Base-by-base conservation (phyloP, 495 filamentous ascomycete genomes). In the Tuber aestivum region DNA sequence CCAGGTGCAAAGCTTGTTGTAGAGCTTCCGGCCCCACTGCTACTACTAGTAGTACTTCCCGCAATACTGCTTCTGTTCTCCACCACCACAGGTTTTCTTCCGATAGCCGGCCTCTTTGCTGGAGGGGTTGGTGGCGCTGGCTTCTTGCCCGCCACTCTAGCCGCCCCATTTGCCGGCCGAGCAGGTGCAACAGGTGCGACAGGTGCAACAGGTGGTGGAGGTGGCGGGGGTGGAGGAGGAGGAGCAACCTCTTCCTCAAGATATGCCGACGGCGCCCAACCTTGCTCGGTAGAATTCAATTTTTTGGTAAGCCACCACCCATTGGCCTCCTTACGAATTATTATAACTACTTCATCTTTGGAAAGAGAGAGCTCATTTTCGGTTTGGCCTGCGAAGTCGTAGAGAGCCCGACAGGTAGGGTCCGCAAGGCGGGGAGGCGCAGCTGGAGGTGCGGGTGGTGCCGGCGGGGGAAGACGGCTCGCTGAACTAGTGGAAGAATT, bases 231-330 rank as follows among this genome's bases (percentile, higher is more conserved):
- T 1, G 92, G 90, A 1, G 89, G 88, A 2, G 90, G 87, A 44
- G 90, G 86, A 0, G 87, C 83, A 45, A 88, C 83, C 78, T 92
- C 89, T 85, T 97, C 94, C 83, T 97, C 91, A 10, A 99, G 90
- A 80, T 98, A 99, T 44, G 94, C 92, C 37, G 94, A 92, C 0
- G 95, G 95, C 0, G 94, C 90, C 95, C 95, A 99, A 61, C 94
- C 96, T 85, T 96, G 91, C 32, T 88, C 88, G 10, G 85, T 86
- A 3, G 86, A 84, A 75, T 89, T 86, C 70, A 83, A 83, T 79
- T 89, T 91, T 85, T 93, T 94, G 72, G 90, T 95, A 56, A 97
- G 87, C 94, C 94, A 97, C 96, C 96, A 98, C 69, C 95, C 95
- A 81, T 97, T 97, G 76, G 85, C 86, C 85, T 97, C 95, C 84